Conservation (phyloP, 2,329 filamentous ascomycete species). For the Shiraia bambusicola region DNA sequence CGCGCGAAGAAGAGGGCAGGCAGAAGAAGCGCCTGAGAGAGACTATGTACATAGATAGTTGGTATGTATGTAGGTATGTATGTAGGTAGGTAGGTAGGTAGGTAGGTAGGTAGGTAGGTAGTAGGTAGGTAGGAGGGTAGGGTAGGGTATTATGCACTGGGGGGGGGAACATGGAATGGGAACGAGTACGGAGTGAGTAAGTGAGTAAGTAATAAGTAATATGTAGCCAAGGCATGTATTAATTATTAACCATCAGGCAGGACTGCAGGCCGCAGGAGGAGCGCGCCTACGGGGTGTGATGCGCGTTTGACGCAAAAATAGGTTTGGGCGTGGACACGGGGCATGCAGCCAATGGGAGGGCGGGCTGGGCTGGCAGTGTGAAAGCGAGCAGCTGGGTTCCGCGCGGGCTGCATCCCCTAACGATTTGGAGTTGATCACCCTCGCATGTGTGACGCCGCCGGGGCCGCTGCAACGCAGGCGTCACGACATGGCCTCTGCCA, state of each 20-base stretch:
- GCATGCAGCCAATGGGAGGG: neutral
- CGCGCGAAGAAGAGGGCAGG: slow-evolving; percentile 24
- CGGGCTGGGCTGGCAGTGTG: slow-evolving; percentile 11
- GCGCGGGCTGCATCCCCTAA: slow-evolving; percentile 26
- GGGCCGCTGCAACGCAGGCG: slow-evolving; percentile 18
- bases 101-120: neutral
- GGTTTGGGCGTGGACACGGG: slow-evolving; percentile 6
- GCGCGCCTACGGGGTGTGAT: slow-evolving; percentile 19
- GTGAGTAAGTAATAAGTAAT: no score
- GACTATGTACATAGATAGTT: neutral
- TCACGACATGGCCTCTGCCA: slow-evolving; percentile 13
- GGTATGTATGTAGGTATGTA: slow-evolving; percentile 1
- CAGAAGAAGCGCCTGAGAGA: slow-evolving; percentile 21
- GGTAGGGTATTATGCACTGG: no score
- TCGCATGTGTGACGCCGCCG: slow-evolving; percentile 23
- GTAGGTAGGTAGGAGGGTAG: no score
- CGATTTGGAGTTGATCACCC: slow-evolving; percentile 23
- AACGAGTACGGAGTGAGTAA: no score
- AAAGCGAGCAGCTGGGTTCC: slow-evolving; percentile 17
- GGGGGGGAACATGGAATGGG: no score
- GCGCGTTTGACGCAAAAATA: slow-evolving; percentile 32
- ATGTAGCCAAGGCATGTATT: no score
- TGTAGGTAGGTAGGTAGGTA: neutral
- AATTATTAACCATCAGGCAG: slow-evolving; percentile 2
- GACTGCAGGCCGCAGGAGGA: neutral